Percentiles rank a stretch among this genome's conserved stretches.
Evolutionary conservation across 2,329 filamentous ascomycete species (phyloP).

Genomic region (Aspergillus piperis): DNA sequence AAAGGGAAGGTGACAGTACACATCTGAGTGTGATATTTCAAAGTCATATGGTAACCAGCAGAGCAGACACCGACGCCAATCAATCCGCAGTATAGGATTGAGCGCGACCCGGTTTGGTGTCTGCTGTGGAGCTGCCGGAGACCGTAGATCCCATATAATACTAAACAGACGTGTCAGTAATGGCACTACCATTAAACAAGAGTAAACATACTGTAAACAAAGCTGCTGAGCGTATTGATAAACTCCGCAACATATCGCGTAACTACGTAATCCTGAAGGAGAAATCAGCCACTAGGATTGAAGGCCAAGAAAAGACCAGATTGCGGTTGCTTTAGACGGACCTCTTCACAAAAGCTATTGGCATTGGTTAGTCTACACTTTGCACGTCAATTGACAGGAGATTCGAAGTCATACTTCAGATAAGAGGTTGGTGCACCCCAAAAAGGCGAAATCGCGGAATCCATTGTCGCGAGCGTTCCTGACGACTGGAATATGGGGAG

Average conservation of each 20-base stretch:
- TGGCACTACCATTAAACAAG: no score
- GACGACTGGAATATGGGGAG: background rate
- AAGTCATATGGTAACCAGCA: conserved; percentile 32
- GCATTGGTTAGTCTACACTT: background rate
- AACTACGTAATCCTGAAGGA: conserved; percentile 40
- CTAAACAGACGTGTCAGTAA: conserved; percentile 20
- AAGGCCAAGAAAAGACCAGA: background rate
- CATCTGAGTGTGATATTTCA: conserved; percentile 39
- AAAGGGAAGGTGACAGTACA: conserved; percentile 16
- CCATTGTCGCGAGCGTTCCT: background rate
- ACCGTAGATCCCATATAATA: conserved; percentile 44
- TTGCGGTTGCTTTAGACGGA: conserved; percentile 7
- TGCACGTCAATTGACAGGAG: no score
- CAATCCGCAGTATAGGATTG: conserved; percentile 42
- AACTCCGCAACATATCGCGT: conserved; percentile 50
- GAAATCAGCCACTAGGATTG: background rate
- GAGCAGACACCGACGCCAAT: conserved; percentile 38
- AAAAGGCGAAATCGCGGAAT: conserved; percentile 16
- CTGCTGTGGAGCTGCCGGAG: conserved; percentile 29
- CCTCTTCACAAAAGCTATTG: conserved; percentile 34
- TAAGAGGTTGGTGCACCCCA: conserved; percentile 34
- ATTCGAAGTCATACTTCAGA: conserved; percentile 26
- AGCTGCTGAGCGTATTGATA: conserved; percentile 49
- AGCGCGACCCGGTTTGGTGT: conserved; percentile 27
- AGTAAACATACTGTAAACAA: conserved; percentile 34